Percentiles rank a stretch among this genome's conserved stretches.
These are phyloP conservation scores for Cryptosporidium canis DNA, from an alignment of 169 alveolate genomes.

Conservation along the genomic window DNA sequence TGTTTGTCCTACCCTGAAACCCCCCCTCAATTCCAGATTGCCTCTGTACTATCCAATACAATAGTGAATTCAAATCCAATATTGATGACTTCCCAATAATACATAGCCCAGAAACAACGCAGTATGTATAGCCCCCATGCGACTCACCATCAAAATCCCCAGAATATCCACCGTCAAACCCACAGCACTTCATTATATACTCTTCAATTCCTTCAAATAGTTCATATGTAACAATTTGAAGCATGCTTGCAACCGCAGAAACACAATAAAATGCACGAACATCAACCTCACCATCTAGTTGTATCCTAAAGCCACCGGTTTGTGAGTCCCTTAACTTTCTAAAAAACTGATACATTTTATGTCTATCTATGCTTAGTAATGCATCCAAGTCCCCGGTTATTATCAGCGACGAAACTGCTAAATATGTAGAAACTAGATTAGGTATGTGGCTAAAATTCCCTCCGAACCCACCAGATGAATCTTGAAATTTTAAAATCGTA, in stretches of 20 bases:
- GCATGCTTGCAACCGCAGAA: slow-evolving; percentile 89
- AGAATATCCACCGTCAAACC: slow-evolving; percentile 97
- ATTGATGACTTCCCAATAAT: slow-evolving; percentile 84
- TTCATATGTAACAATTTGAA: slow-evolving; percentile 86
- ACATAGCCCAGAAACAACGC: slow-evolving; percentile 94
- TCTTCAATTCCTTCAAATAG: slow-evolving; percentile 88
- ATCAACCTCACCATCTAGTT: slow-evolving; percentile 94
- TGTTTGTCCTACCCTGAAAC: slow-evolving; percentile 96
- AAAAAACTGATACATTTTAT: slow-evolving; percentile 87
- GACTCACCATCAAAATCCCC: slow-evolving; percentile 94
- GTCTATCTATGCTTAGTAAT: slow-evolving; percentile 83
- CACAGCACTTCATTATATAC: slow-evolving; percentile 89
- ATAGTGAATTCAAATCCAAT: slow-evolving; percentile 85
- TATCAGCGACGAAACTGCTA: slow-evolving; percentile 84
- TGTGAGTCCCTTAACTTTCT: slow-evolving; percentile 83
- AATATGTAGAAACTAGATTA: slow-evolving; percentile 92
- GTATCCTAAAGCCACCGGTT: slow-evolving; percentile 90
- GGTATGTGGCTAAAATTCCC: slow-evolving; percentile 90
- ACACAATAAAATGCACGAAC: slow-evolving; percentile 95
- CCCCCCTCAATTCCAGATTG: slow-evolving; percentile 93
- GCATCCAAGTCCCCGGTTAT: slow-evolving; percentile 82
- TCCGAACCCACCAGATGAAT: slow-evolving; percentile 88
- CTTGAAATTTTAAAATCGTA: slow-evolving; percentile 72
- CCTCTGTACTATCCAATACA: slow-evolving; percentile 88
- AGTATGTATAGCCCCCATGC: slow-evolving; percentile 97